phyloP scores from a whole-genome alignment of 2,329 filamentous ascomycete species.

The Emericellopsis atlantica region DNA sequence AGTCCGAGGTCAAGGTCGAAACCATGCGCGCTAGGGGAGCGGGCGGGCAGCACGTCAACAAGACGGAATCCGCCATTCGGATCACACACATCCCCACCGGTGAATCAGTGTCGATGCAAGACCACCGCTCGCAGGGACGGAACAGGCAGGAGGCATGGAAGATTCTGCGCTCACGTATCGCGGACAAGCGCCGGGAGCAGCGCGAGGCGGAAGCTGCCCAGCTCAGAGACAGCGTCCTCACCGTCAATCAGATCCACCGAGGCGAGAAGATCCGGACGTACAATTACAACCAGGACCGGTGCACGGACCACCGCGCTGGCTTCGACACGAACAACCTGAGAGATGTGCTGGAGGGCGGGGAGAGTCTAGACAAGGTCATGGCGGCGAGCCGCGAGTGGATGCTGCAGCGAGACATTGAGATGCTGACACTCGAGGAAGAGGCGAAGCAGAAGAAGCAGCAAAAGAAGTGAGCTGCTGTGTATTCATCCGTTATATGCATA shows the following conservation, averaged over 20 bases:
- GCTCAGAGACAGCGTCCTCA: conserved; percentile 66
- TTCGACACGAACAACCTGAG: conserved; percentile 70
- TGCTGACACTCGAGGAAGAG: conserved; percentile 52
- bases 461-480: not conserved
- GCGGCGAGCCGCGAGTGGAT: conserved; percentile 68
- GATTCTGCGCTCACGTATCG: conserved; percentile 69
- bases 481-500: too few relatives aligned
- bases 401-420: conserved; percentile 59
- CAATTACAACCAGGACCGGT: conserved; percentile 63
- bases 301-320: conserved; percentile 79
- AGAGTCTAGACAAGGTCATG: conserved; percentile 63
- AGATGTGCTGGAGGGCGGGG: conserved; percentile 62
- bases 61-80: conserved; percentile 89
- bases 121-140: conserved; percentile 77
- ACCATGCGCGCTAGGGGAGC: conserved; percentile 88
- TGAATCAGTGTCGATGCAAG: conserved; percentile 83
- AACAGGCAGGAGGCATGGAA: conserved; percentile 85
- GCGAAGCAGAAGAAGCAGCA: conserved; percentile 12
- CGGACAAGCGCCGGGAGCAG: conserved; percentile 66
- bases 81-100: conserved; percentile 84
- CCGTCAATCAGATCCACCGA: conserved; percentile 70
- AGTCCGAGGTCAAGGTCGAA: conserved; percentile 70
- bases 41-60: conserved; percentile 96
- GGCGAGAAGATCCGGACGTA: conserved; percentile 93
- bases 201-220: conserved; percentile 68